Conservation (phyloP, 768 basidiomycete genomes). For the Trametes coccinea region DNA sequence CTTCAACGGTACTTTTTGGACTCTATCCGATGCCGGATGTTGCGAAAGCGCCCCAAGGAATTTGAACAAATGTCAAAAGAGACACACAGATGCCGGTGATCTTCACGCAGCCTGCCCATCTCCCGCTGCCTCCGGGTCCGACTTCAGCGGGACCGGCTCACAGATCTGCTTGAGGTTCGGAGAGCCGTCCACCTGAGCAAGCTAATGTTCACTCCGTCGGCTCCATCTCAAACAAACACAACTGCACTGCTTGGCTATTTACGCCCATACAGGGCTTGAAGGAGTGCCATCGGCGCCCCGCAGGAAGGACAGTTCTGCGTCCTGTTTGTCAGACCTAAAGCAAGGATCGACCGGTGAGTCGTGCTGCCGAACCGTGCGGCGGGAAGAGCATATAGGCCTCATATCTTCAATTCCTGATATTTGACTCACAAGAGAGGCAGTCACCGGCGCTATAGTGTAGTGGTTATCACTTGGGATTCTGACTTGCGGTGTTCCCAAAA, state of each 20-base stretch:
- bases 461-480: slow-evolving; percentile 20
- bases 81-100: neutral
- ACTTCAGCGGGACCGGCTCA: neutral
- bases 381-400: neutral
- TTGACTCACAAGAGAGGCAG: neutral
- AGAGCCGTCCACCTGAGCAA: neutral
- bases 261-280: no score
- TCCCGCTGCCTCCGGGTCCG: neutral
- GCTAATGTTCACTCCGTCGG: no score
- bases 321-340: neutral
- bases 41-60: neutral
- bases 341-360: neutral
- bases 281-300: no score
- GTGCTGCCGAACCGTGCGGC: neutral
- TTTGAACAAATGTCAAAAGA: neutral
- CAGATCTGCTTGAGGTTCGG: neutral
- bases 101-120: neutral
- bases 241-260: no score
- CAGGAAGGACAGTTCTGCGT: neutral
- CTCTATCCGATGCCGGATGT: slow-evolving; percentile 1
- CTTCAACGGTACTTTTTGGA: neutral
- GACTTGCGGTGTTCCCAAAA: slow-evolving; percentile 14
- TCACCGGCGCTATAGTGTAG: slow-evolving; percentile 15
- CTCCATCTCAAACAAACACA: no score
- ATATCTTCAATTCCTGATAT: neutral